These are phyloP conservation scores for Xylaria sp. DNA, from an alignment of 495 filamentous ascomycete genomes.

Conservation along the genomic window DNA sequence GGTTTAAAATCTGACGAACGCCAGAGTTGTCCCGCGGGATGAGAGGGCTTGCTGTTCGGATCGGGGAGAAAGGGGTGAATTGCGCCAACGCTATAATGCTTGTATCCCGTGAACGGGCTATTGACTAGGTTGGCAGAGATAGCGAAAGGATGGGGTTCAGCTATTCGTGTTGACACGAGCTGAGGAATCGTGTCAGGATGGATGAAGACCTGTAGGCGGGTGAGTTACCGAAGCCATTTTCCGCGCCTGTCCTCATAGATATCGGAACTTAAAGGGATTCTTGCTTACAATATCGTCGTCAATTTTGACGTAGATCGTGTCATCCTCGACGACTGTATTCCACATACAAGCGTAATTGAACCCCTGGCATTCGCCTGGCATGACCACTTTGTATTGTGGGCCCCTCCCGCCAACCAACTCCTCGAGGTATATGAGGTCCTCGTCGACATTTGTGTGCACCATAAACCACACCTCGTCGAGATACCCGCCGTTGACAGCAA, in stretches of 20 bases:
- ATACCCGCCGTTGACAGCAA: slow-evolving; percentile 58
- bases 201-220: slow-evolving; percentile 47
- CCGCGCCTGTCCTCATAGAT: not conserved
- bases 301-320: slow-evolving; percentile 61
- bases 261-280: not conserved
- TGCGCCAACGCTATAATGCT: slow-evolving; percentile 54
- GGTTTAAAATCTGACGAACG: slow-evolving; percentile 35
- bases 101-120: slow-evolving; percentile 51
- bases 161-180: slow-evolving; percentile 59
- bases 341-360: slow-evolving; percentile 43
- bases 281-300: slow-evolving; percentile 58
- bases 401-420: slow-evolving; percentile 36
- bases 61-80: slow-evolving; percentile 56
- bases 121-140: slow-evolving; percentile 64
- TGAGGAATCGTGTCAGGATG: slow-evolving; percentile 61
- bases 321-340: slow-evolving; percentile 44
- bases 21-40: slow-evolving; percentile 36
- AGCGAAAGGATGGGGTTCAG: slow-evolving; percentile 53
- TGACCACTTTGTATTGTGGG: slow-evolving; percentile 36
- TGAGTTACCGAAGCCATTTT: slow-evolving; percentile 26
- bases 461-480: slow-evolving; percentile 62
- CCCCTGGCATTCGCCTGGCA: slow-evolving; percentile 36
- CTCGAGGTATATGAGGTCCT: slow-evolving; percentile 56
- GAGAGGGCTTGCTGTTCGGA: slow-evolving; percentile 34
- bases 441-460: slow-evolving; percentile 54